phyloP scores from a whole-genome alignment of 805 yeast genomes.

The Myxozyma mucilagina region DNA sequence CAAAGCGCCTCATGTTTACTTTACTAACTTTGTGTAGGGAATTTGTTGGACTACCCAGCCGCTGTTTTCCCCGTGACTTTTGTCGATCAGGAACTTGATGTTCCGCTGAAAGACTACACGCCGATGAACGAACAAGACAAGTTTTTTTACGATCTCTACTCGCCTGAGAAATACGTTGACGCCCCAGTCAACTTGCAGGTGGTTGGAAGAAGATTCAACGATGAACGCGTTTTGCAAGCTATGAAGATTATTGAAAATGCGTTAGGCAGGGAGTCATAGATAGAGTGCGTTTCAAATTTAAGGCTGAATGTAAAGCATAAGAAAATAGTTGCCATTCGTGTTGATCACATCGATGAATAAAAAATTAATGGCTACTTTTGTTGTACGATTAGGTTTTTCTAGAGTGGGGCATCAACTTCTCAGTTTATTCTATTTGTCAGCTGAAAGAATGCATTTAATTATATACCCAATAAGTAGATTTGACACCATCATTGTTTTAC shows the following conservation, averaged over 20 bases:
- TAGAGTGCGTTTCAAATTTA: not conserved
- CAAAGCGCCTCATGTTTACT: not conserved
- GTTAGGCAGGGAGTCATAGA: slow-evolving; percentile 24
- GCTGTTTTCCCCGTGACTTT: slow-evolving; percentile 39
- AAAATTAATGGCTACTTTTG: not conserved
- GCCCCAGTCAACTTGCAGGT: slow-evolving; percentile 36
- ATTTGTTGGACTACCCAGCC: slow-evolving; percentile 69
- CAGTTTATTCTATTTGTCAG: no score
- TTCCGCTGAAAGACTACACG: slow-evolving; percentile 26
- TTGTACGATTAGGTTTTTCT: not conserved
- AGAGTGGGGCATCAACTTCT: no score
- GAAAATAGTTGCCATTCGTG: not conserved
- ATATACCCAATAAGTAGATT: no score
- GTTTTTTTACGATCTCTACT: slow-evolving; percentile 31
- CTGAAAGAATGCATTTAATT: no score
- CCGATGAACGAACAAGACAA: slow-evolving; percentile 34
- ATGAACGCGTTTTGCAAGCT: slow-evolving; percentile 43
- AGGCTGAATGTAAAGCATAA: not conserved
- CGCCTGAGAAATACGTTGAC: slow-evolving; percentile 34
- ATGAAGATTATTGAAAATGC: slow-evolving; percentile 29
- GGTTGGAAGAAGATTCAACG: slow-evolving; percentile 37
- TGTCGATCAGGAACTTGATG: slow-evolving; percentile 30
- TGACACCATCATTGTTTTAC: no score
- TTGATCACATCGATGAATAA: not conserved
- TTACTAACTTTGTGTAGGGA: slow-evolving; percentile 41